A percentile compares a stretch with the other conserved stretches of the same genome.
Conservation (phyloP, 2,329 filamentous ascomycete genomes). For the Alternaria brassicae region DNA sequence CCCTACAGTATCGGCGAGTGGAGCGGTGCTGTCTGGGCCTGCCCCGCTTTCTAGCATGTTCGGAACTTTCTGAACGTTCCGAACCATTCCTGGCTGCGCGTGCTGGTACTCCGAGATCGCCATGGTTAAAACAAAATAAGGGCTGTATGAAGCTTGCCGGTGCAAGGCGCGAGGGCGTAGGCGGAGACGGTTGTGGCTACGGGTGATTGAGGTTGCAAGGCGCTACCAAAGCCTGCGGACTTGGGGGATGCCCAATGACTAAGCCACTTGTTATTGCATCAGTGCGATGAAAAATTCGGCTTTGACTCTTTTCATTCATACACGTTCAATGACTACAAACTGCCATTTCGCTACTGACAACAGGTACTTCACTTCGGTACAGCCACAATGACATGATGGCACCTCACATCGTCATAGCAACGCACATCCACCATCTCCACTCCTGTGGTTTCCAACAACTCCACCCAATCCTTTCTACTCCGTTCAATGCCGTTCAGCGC, state of each 20-base stretch:
- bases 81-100: not conserved
- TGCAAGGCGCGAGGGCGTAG: not conserved
- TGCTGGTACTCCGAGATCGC: constrained; percentile 1
- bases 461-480: constrained; percentile 28
- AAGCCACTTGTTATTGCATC: not conserved
- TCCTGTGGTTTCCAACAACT: constrained; percentile 31
- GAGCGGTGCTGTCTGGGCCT: constrained; percentile 5
- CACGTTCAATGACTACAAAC: not conserved
- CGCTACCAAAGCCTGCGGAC: not conserved
- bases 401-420: constrained; percentile 35
- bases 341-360: not conserved
- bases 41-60: constrained; percentile 5
- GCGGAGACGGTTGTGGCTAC: not conserved
- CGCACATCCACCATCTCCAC: constrained; percentile 35
- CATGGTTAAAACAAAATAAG: not conserved
- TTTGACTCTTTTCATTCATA: not conserved
- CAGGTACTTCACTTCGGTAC: not conserved
- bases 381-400: constrained; percentile 32
- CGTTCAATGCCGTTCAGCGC: constrained; percentile 36
- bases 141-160: not conserved
- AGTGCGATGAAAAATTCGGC: not conserved
- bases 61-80: constrained; percentile 1
- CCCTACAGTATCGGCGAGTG: constrained; percentile 10
- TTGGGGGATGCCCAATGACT: constrained; percentile 1
- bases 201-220: not conserved